These are phyloP conservation scores for Aciculosporium take DNA, from an alignment of 2,329 filamentous ascomycete species.

Conservation along the genomic window DNA sequence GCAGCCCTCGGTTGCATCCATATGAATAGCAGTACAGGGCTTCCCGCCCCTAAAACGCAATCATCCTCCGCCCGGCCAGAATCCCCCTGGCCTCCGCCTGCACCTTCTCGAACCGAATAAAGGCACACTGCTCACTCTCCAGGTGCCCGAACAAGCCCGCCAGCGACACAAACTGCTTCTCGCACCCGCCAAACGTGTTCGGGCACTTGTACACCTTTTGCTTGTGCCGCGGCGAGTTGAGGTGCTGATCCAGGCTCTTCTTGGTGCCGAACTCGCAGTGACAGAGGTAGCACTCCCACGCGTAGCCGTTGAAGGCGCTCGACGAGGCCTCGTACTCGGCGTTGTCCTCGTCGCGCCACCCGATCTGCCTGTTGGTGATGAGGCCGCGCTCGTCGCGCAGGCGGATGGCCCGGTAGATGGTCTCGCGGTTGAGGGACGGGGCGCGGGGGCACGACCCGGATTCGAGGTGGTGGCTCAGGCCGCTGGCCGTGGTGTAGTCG, in stretches of 20 bases:
- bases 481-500: conserved; percentile 33
- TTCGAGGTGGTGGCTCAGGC: conserved; percentile 41
- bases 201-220: conserved; percentile 27
- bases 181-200: conserved; percentile 15
- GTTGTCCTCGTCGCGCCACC: conserved; percentile 21
- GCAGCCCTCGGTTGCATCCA: too few relatives aligned
- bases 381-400: conserved; percentile 28
- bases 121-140: conserved; percentile 28
- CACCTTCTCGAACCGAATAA: conserved; percentile 22
- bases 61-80: background rate
- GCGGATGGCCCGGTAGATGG: conserved; percentile 30
- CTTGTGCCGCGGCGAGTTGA: conserved; percentile 32
- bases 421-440: conserved; percentile 28
- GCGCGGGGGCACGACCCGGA: conserved; percentile 33
- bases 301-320: conserved; percentile 27
- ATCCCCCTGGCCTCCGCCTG: conserved; percentile 11
- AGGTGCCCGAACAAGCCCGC: conserved; percentile 27
- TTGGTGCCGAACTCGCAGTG: conserved; percentile 23
- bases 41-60: conserved; percentile 5
- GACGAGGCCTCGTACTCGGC: conserved; percentile 21
- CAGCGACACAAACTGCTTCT: conserved; percentile 23
- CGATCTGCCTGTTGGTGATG: conserved; percentile 37
- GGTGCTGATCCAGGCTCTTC: conserved; percentile 30
- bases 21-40: too few relatives aligned
- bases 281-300: conserved; percentile 26